Conservation (phyloP, 371 early-diverging fungal genomes). For the Mortierella sp. region DNA sequence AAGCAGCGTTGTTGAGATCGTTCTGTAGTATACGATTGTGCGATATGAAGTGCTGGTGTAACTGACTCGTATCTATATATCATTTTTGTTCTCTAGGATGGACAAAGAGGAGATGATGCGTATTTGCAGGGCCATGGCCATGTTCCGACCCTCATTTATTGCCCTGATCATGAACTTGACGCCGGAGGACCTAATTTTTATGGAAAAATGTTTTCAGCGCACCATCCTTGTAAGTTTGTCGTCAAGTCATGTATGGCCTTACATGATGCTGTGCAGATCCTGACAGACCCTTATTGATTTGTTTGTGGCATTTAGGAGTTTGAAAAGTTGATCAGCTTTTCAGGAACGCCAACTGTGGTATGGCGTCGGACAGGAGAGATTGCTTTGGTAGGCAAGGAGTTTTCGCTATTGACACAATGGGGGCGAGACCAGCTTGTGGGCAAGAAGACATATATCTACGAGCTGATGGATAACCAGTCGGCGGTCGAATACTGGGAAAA, state of each 20-base stretch:
- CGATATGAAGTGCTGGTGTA: too few species aligned
- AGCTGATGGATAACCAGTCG: slow-evolving; percentile 91
- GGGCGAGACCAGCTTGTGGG: slow-evolving; percentile 78
- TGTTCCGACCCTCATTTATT: slow-evolving; percentile 91
- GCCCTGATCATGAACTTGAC: slow-evolving; percentile 92
- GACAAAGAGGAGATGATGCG: slow-evolving; percentile 86
- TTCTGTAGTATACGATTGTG: slow-evolving; percentile 63
- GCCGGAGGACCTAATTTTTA: slow-evolving; percentile 91
- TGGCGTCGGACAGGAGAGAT: slow-evolving; percentile 96
- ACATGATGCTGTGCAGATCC: too few species aligned
- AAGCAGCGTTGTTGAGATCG: slow-evolving; percentile 51
- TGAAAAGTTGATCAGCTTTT: slow-evolving; percentile 89
- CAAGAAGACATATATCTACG: slow-evolving; percentile 85
- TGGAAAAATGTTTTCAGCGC: slow-evolving; percentile 93
- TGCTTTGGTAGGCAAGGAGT: slow-evolving; percentile 92
- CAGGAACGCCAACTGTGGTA: slow-evolving; percentile 94
- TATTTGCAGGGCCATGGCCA: slow-evolving; percentile 88
- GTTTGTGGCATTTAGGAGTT: slow-evolving; percentile 72
- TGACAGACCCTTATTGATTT: neutral
- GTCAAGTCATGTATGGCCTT: neutral
- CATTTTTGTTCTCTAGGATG: slow-evolving; percentile 69
- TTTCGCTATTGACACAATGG: slow-evolving; percentile 91
- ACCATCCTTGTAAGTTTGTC: slow-evolving; percentile 75
- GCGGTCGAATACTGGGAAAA: slow-evolving; percentile 95
- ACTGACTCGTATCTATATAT: too few species aligned